Conservation (phyloP, 495 filamentous ascomycete species). For the Sabuloglossum arenarium region DNA sequence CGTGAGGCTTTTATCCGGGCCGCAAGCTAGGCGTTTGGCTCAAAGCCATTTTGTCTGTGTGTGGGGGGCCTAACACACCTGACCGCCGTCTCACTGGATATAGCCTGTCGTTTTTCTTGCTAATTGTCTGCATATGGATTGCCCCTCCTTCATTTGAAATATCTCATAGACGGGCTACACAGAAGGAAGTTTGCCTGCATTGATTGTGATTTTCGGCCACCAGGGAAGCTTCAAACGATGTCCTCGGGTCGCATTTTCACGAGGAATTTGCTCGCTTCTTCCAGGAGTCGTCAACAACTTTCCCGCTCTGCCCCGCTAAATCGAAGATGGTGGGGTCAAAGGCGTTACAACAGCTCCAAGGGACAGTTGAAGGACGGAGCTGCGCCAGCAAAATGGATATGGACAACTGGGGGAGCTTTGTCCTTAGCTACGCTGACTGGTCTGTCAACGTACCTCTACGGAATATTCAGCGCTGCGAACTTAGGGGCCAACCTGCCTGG, state of each 20-base stretch:
- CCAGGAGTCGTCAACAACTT: neutral
- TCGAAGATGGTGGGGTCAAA: neutral
- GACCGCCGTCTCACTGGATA: neutral
- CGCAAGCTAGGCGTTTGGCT: neutral
- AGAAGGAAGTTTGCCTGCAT: neutral
- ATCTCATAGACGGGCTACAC: neutral
- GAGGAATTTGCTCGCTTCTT: neutral
- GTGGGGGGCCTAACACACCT: neutral
- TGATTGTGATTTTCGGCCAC: neutral
- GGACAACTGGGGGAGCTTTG: neutral
- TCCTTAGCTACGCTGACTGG: neutral
- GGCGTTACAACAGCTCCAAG: neutral
- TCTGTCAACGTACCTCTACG: neutral
- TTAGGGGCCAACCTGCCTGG: neutral
- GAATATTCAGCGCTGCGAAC: neutral
- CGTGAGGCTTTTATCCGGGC: neutral
- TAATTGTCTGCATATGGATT: neutral
- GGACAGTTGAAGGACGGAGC: neutral
- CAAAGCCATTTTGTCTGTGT: neutral
- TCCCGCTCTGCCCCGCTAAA: neutral
- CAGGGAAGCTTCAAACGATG: neutral
- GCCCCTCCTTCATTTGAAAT: neutral
- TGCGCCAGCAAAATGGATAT: neutral
- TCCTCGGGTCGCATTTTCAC: conserved; percentile 1
- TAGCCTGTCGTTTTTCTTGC: neutral